Percentiles rank a stretch among this genome's conserved stretches.
Evolutionary conservation across 2,329 filamentous ascomycete species (phyloP).

Genomic region (Cadophora sp.): DNA sequence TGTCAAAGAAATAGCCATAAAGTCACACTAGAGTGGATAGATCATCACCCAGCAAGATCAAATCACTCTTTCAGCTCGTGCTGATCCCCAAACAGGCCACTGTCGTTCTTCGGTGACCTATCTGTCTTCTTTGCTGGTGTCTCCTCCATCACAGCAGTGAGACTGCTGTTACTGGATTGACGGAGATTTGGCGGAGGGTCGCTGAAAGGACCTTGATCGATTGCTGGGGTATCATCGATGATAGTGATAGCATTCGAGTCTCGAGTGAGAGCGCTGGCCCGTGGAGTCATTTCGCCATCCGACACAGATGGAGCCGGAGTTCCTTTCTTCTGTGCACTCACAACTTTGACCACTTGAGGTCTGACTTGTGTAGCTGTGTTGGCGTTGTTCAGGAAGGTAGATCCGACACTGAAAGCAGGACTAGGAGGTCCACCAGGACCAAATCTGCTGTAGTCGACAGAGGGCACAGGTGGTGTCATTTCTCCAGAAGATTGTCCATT

Average conservation of each 20-base stretch:
- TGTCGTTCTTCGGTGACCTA: constrained; percentile 44
- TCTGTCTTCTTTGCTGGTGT: constrained; percentile 44
- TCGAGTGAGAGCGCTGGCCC: constrained; percentile 38
- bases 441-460: constrained; percentile 70
- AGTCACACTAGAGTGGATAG: constrained; percentile 15
- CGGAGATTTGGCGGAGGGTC: constrained; percentile 57
- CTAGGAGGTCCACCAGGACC: constrained; percentile 56
- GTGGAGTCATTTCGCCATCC: constrained; percentile 27
- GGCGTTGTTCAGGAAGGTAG: constrained; percentile 71
- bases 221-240: constrained; percentile 55
- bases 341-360: constrained; percentile 66
- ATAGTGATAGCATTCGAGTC: constrained; percentile 56
- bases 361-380: constrained; percentile 62
- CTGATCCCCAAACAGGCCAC: constrained; percentile 64
- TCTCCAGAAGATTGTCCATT: constrained; percentile 60
- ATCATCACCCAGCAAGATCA: constrained; percentile 27
- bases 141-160: constrained; percentile 64
- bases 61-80: constrained; percentile 58
- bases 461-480: constrained; percentile 73
- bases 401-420: constrained; percentile 69
- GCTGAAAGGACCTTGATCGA: constrained; percentile 65
- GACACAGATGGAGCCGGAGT: constrained; percentile 27
- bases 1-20: constrained; percentile 18
- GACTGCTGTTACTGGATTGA: constrained; percentile 51
- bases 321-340: constrained; percentile 56